Evolutionary conservation across 352 stramenopile genomes (phyloP).

Genomic region (Pythium diclinum): DNA sequence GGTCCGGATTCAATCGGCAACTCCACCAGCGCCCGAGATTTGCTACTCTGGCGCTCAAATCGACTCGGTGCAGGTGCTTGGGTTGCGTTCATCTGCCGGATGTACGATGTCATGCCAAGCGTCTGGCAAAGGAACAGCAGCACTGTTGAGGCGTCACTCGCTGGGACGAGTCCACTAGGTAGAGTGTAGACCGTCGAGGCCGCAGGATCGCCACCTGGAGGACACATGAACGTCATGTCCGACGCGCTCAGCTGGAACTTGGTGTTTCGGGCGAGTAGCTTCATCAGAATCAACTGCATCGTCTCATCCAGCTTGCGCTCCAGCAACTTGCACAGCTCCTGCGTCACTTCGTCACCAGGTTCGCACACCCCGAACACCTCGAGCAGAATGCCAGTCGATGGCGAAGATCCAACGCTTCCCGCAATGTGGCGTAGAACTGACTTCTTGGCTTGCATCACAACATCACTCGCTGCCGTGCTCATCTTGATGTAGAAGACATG

Average conservation of each 20-base stretch:
- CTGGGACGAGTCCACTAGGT: slow-evolving; percentile 7
- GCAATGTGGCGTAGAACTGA: not conserved
- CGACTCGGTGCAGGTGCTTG: not conserved
- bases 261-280: slow-evolving; percentile 74
- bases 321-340: slow-evolving; percentile 74
- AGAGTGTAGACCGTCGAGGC: slow-evolving; percentile 48
- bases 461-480: slow-evolving; percentile 26
- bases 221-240: slow-evolving; percentile 78
- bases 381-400: slow-evolving; percentile 51
- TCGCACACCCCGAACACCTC: slow-evolving; percentile 83
- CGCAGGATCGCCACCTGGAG: slow-evolving; percentile 38
- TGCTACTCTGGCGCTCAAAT: slow-evolving; percentile 19
- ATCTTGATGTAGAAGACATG: slow-evolving; percentile 91
- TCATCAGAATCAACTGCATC: slow-evolving; percentile 85
- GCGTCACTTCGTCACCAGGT: slow-evolving; percentile 78
- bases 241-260: slow-evolving; percentile 80
- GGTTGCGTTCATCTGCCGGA: slow-evolving; percentile 24
- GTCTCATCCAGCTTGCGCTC: slow-evolving; percentile 87
- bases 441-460: slow-evolving; percentile 7
- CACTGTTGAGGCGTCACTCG: slow-evolving; percentile 15
- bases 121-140: slow-evolving; percentile 33
- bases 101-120: slow-evolving; percentile 31
- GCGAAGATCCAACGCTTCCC: slow-evolving; percentile 4
- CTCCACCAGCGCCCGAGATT: not conserved
- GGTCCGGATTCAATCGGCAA: not conserved